Conservation (phyloP, 1,284 basidiomycete genomes). For the Moesziomyces parantarcticus region DNA sequence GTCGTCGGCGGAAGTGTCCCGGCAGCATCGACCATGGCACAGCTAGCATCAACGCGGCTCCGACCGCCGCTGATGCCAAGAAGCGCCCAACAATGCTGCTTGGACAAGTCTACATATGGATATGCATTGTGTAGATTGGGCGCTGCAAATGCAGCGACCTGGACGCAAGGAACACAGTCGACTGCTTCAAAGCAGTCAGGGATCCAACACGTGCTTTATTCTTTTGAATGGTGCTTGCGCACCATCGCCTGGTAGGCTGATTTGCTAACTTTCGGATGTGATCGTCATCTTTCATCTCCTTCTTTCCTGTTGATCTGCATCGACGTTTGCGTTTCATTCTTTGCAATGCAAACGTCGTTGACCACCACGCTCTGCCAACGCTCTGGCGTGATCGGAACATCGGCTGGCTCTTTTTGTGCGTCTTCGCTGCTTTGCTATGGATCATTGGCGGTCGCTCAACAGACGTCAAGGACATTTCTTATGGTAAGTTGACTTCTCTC, state of each 20-base stretch:
- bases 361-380: constrained; percentile 8
- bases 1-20: not conserved
- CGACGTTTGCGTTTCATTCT: constrained; percentile 54
- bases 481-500: constrained; percentile 75
- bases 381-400: constrained; percentile 16
- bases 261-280: constrained; percentile 48
- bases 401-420: no score
- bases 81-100: no score
- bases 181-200: not conserved
- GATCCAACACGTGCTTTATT: constrained; percentile 2
- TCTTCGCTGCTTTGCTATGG: constrained; percentile 26
- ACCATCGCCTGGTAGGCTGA: constrained; percentile 16
- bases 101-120: no score
- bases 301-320: constrained; percentile 26
- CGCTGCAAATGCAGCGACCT: not conserved
- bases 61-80: not conserved
- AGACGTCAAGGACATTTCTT: constrained; percentile 96
- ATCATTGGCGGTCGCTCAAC: constrained; percentile 36
- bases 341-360: constrained; percentile 61
- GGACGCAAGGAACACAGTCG: not conserved
- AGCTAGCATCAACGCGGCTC: no score
- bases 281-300: constrained; percentile 29
- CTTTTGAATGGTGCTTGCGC: not conserved
- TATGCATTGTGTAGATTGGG: not conserved
- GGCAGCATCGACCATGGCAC: not conserved